Base-by-base conservation (phyloP, 1,139 yeast species). In the Pichia norvegensis region DNA sequence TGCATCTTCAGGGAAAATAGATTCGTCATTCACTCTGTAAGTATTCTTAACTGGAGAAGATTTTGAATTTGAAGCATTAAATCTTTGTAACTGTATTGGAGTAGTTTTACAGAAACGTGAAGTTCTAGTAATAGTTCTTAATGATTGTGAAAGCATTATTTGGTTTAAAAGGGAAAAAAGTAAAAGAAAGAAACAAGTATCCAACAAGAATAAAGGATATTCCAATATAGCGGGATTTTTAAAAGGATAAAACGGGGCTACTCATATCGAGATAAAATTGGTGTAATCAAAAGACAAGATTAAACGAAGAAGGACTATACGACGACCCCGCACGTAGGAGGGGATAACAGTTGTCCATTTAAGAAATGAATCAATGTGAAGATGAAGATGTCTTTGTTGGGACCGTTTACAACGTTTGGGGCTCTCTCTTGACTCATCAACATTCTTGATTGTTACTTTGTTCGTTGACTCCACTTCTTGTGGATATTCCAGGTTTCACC, bases 1-100 rank as follows among this genome's bases (percentile, higher is more conserved):
- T 4, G 84, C 82, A 43, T 76, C 79, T 9, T 77, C 69, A 2
- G 81, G 63, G 42, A 46, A 53, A 35, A 52, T 56, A 1, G 61
- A 56, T 37, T 54, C 45, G 17, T 57, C 61, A 31, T 58, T 52
- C 20, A 57, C 58, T 44, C 56, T 55, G 43, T 55, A 56, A 6
- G 60, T 49, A 29, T 43, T 40, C 16, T 40, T 41, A 20, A 5
- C 23, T 20, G n/a, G 11, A 7, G 37, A 29, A 10, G 33, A 29
- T 4, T 3, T 16, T 27, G 16, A 13, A 13, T 36, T 36, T 5
- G 40, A 16, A 11, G 48, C 42, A 19, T 46, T 43, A 8, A 38
- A 27, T 43, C 44, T 39, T 10, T 23, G 22, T 7, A 35, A 14
- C 7, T 19, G 23, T 10, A 35, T 20, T 13, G 23, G 37, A 19